Evolutionary conservation across 306 rosid species (phyloP).

Genomic region (Trichosanthes truncata): DNA sequence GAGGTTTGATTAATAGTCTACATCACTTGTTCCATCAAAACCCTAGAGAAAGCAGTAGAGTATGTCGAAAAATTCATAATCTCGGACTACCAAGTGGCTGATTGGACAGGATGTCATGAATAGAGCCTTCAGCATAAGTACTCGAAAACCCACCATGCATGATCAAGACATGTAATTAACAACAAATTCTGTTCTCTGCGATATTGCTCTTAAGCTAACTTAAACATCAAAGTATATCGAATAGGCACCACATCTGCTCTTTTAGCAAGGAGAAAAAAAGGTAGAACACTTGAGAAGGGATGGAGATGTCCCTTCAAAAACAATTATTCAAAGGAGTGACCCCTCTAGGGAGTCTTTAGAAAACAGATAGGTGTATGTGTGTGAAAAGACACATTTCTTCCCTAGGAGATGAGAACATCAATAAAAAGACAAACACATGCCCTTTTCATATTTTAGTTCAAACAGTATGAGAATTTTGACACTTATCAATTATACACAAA

Average conservation of each 20-base stretch:
- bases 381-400: constrained; percentile 1
- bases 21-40: too few species aligned
- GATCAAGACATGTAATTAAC: not conserved
- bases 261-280: not conserved
- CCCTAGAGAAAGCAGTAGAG: too few species aligned
- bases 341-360: not conserved
- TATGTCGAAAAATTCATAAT: too few species aligned
- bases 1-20: too few species aligned
- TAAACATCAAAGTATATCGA: too few species aligned
- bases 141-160: not conserved
- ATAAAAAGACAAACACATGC: not conserved
- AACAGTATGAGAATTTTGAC: not conserved
- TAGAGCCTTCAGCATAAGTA: not conserved
- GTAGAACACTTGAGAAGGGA: not conserved
- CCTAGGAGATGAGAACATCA: not conserved
- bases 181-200: too few species aligned
- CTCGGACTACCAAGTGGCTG: too few species aligned
- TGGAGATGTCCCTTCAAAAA: not conserved
- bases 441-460: not conserved
- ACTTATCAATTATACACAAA: not conserved
- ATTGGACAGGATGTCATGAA: not conserved
- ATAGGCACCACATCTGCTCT: not conserved
- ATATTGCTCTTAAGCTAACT: not conserved
- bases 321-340: not conserved
- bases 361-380: not conserved